phyloP scores from a whole-genome alignment of 805 yeast genomes.

The Cyberlindnera maritima region DNA sequence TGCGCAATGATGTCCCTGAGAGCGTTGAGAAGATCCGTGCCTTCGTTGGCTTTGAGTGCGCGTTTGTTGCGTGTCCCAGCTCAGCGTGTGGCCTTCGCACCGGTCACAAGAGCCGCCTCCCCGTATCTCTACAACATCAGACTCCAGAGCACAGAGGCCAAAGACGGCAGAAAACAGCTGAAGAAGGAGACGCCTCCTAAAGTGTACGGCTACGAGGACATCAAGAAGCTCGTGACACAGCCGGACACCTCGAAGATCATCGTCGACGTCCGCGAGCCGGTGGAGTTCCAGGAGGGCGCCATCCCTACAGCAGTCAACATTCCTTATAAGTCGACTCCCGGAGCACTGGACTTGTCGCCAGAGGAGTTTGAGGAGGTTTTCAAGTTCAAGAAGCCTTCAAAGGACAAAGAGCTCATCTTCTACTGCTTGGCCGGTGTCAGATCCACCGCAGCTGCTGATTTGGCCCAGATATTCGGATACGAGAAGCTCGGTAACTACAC shows the following conservation, averaged over 20 bases:
- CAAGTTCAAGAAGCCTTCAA: constrained; percentile 76
- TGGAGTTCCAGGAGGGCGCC: constrained; percentile 64
- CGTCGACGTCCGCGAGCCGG: constrained; percentile 92
- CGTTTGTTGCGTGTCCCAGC: not conserved
- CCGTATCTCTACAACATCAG: constrained; percentile 7
- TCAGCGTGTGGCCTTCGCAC: not conserved
- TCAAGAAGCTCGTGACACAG: constrained; percentile 42
- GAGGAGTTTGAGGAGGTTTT: constrained; percentile 81
- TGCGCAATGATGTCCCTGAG: constrained; percentile 4
- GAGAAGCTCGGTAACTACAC: constrained; percentile 76
- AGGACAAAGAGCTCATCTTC: constrained; percentile 72
- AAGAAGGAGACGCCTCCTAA: constrained; percentile 26
- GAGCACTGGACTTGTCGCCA: constrained; percentile 75
- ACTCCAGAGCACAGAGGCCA: constrained; percentile 12
- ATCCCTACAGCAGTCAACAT: constrained; percentile 85
- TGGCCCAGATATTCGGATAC: constrained; percentile 90
- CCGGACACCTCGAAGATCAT: constrained; percentile 53
- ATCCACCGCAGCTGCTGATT: constrained; percentile 84
- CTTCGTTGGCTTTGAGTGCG: not conserved
- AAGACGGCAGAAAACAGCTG: not conserved
- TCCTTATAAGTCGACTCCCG: constrained; percentile 89
- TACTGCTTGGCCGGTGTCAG: constrained; percentile 94
- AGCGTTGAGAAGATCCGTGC: constrained; percentile 7
- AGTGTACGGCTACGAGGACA: constrained; percentile 48
- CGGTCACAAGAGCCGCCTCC: not conserved